Evolutionary conservation across 1,284 basidiomycete species (phyloP).

Genomic region (Anthracocystis walkeri): DNA sequence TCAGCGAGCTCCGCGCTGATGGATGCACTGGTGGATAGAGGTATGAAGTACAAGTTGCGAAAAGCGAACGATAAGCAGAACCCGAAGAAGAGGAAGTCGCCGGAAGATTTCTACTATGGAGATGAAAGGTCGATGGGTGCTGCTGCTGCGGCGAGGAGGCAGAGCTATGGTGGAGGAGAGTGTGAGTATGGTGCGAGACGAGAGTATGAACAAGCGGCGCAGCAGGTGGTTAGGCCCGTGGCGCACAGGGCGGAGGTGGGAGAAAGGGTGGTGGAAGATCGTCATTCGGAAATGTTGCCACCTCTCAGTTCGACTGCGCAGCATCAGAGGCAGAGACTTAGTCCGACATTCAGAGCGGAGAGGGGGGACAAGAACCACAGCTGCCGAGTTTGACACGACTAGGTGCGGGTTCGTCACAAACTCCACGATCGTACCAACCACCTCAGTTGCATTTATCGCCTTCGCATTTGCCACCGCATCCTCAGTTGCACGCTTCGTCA

Average conservation of each 20-base stretch:
- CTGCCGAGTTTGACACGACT: constrained; percentile 33
- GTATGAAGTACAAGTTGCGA: constrained; percentile 50
- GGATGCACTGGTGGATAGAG: constrained; percentile 46
- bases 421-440: constrained; percentile 4
- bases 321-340: constrained; percentile 2
- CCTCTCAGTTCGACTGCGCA: constrained; percentile 7
- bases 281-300: constrained; percentile 18
- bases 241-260: constrained; percentile 12
- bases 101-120: constrained; percentile 39
- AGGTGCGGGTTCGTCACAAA: background rate
- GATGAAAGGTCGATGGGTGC: constrained; percentile 22
- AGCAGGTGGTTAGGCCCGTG: constrained; percentile 19
- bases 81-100: constrained; percentile 43
- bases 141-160: constrained; percentile 7
- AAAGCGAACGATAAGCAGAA: constrained; percentile 37
- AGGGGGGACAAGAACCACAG: constrained; percentile 12
- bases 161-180: constrained; percentile 36
- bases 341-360: constrained; percentile 6
- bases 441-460: constrained; percentile 8
- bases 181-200: constrained; percentile 16
- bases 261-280: constrained; percentile 1
- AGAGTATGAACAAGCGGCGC: constrained; percentile 1
- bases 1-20: constrained; percentile 25
- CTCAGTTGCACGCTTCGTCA: constrained; percentile 11
- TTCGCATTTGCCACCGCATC: constrained; percentile 14